Conservation (phyloP, 1,284 basidiomycete genomes). For the Pterula multifida region DNA sequence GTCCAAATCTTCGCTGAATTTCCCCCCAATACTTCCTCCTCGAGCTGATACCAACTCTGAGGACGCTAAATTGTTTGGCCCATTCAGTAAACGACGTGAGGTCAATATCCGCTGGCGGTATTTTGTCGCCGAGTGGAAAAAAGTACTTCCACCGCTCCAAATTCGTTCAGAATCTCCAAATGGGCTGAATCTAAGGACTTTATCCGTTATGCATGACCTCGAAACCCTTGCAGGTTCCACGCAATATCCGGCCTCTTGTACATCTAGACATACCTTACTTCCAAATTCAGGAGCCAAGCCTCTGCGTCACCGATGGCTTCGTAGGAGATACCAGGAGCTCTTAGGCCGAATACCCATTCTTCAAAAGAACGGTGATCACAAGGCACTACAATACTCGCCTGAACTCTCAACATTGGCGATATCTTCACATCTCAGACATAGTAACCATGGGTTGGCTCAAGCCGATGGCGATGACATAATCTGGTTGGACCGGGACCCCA, state of each 20-base stretch:
- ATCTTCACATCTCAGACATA: neutral
- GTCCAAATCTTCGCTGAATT: conserved; percentile 17
- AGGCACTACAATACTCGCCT: neutral
- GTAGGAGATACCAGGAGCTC: conserved; percentile 51
- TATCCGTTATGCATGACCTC: conserved; percentile 26
- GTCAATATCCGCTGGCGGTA: conserved; percentile 62
- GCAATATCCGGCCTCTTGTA: conserved; percentile 4
- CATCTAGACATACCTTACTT: neutral
- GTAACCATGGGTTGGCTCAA: neutral
- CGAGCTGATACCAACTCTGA: conserved; percentile 45
- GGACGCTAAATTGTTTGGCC: conserved; percentile 48
- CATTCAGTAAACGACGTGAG: conserved; percentile 57
- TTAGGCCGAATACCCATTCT: conserved; percentile 46
- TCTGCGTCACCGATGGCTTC: conserved; percentile 35
- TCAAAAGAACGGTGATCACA: conserved; percentile 11
- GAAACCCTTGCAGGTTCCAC: conserved; percentile 30
- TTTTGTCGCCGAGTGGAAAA: conserved; percentile 42
- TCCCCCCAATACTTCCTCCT: conserved; percentile 43
- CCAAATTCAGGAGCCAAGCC: conserved; percentile 6
- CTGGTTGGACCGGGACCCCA: neutral
- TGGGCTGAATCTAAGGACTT: neutral
- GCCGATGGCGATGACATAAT: neutral
- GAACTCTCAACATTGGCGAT: neutral
- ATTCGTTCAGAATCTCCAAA: conserved; percentile 17
- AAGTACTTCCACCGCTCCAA: conserved; percentile 47